Percentiles rank a stretch among this genome's conserved stretches.
Evolutionary conservation across 176 grass and related monocot genomes (phyloP).

Genomic region (Oryza meyeriana): DNA sequence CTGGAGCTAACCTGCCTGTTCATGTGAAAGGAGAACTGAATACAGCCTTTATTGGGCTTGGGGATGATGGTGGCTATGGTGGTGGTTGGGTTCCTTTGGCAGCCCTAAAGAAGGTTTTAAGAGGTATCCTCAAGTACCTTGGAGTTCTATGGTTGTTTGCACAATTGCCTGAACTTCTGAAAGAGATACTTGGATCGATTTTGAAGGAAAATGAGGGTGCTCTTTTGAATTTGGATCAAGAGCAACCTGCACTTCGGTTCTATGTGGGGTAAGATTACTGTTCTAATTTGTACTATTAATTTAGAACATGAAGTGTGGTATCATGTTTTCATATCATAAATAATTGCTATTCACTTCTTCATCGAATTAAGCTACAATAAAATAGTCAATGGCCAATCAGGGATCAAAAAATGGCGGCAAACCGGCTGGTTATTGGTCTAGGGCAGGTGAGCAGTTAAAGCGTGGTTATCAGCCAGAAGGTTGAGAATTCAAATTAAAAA

Average conservation of each 20-base stretch:
- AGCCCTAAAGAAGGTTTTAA: slow-evolving; percentile 92
- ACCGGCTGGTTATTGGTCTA: too few species aligned
- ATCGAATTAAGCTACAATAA: not conserved
- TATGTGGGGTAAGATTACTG: slow-evolving; percentile 81
- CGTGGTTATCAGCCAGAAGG: not conserved
- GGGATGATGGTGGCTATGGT: slow-evolving; percentile 98
- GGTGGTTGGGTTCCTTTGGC: slow-evolving; percentile 99
- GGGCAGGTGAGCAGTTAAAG: too few species aligned
- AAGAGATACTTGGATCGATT: slow-evolving; percentile 96
- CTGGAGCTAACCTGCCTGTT: slow-evolving; percentile 72
- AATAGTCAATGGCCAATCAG: not conserved
- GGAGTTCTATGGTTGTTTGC: slow-evolving; percentile 99
- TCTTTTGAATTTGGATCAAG: slow-evolving; percentile 99
- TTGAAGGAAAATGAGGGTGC: slow-evolving; percentile 98
- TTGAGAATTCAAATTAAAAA: not conserved
- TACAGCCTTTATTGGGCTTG: slow-evolving; percentile 97
- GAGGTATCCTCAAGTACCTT: slow-evolving; percentile 98
- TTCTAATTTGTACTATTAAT: not conserved
- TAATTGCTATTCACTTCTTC: slow-evolving; percentile 7
- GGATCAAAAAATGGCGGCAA: too few species aligned
- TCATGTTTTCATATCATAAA: slow-evolving; percentile 9
- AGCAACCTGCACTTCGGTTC: slow-evolving; percentile 96
- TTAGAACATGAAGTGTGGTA: slow-evolving; percentile 1
- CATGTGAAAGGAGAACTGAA: slow-evolving; percentile 98
- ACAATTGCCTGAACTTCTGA: slow-evolving; percentile 95